These are phyloP conservation scores for Lunasporangiospora selenospora DNA, from an alignment of 192 early-diverging fungal genomes.

Conservation along the genomic window DNA sequence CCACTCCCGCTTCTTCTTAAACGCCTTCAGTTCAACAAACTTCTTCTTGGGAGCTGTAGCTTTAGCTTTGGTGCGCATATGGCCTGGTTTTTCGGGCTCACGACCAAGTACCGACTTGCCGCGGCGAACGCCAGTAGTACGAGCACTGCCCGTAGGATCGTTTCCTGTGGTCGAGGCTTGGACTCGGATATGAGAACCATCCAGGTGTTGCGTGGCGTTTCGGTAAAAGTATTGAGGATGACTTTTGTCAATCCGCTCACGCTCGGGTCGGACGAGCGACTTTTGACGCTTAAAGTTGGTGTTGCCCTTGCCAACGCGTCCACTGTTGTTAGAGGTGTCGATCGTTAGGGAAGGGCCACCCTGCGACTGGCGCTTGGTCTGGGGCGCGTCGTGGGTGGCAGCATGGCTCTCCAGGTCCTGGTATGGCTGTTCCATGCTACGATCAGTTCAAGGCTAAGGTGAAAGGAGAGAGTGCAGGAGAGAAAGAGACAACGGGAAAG, in stretches of 20 bases:
- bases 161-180: conserved; percentile 39
- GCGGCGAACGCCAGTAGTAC: conserved; percentile 34
- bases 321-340: conserved; percentile 36
- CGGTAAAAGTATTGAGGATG: conserved; percentile 57
- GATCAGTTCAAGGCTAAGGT: too few relatives aligned
- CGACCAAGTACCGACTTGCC: conserved; percentile 42
- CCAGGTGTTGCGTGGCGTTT: conserved; percentile 46
- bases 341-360: conserved; percentile 13
- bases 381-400: conserved; percentile 21
- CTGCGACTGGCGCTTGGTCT: conserved; percentile 28
- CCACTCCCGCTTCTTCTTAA: conserved; percentile 28
- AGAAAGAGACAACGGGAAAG: too few relatives aligned
- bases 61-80: conserved; percentile 46
- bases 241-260: conserved; percentile 56
- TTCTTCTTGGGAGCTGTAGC: conserved; percentile 6
- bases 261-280: conserved; percentile 74
- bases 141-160: conserved; percentile 23
- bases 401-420: conserved; percentile 36
- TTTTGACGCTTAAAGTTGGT: conserved; percentile 57
- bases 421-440: conserved; percentile 34
- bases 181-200: conserved; percentile 30
- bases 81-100: conserved; percentile 39
- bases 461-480: too few relatives aligned
- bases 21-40: conserved; percentile 38
- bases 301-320: too few relatives aligned